Percentiles rank a stretch among this genome's conserved stretches.
Conservation (phyloP, 2,329 filamentous ascomycete genomes). For the Magnaporthiopsis rhizophila region DNA sequence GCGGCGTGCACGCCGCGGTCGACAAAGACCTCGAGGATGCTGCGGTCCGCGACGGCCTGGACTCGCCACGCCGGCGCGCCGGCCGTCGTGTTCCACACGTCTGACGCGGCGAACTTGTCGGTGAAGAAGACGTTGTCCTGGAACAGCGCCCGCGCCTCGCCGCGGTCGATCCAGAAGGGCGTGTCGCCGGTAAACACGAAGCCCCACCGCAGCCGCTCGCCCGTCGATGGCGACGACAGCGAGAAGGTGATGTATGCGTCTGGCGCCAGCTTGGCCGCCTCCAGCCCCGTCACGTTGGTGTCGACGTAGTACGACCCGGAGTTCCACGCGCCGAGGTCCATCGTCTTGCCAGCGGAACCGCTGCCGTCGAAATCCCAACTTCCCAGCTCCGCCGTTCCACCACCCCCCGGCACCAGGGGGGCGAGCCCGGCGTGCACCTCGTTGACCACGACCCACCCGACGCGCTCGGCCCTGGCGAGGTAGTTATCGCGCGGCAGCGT, state of each 20-base stretch:
- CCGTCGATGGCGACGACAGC: constrained; percentile 31
- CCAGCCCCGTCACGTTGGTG: constrained; percentile 38
- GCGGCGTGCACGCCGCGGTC: too few relatives aligned
- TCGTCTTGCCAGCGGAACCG: too few relatives aligned
- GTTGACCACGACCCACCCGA: constrained; percentile 43
- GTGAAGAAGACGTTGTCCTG: too few relatives aligned
- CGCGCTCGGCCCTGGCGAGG: constrained; percentile 39
- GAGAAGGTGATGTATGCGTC: constrained; percentile 19
- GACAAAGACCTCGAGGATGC: too few relatives aligned
- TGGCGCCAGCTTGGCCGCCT: constrained; percentile 16
- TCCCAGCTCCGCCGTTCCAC: background rate
- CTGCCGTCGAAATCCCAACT: background rate
- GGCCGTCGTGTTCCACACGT: too few relatives aligned
- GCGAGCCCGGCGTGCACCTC: constrained; percentile 38
- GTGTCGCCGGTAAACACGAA: too few relatives aligned
- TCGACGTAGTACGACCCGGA: constrained; percentile 48
- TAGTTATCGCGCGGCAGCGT: constrained; percentile 42
- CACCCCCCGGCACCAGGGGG: constrained; percentile 26
- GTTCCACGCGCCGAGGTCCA: constrained; percentile 36
- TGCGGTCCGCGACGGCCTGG: too few relatives aligned
- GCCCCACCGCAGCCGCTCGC: constrained; percentile 23
- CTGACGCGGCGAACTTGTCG: too few relatives aligned
- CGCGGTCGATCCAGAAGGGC: too few relatives aligned
- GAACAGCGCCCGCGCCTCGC: too few relatives aligned
- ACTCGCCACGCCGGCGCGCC: too few relatives aligned